Base-by-base conservation (phyloP, 208 protist genomes). In the Trypanosoma melophagium region DNA sequence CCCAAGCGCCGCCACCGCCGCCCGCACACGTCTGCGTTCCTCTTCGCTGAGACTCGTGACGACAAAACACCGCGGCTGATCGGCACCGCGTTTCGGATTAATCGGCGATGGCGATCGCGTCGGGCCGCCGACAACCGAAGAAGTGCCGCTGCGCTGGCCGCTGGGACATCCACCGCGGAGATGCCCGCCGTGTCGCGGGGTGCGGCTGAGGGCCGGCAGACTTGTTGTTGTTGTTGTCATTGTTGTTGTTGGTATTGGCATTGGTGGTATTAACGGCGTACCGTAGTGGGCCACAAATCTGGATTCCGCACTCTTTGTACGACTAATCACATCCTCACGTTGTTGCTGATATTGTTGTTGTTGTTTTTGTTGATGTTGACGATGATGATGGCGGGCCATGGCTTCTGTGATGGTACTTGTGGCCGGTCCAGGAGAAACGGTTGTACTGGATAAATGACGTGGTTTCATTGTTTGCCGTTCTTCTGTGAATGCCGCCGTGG, bases 51-150 rank as follows among this genome's bases (percentile, higher is more conserved):
- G 60, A 14, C 82, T 83, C 2, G 89, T 92, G 42, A 92, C 75
- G 66, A 93, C 67, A 68, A 95, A 95, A 60, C 78, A 74, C 17
- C 89, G 89, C 7, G 71, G 66, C 52, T 80, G 54, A n/a, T 52
- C 61, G 16, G 78, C 63, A 47, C 86, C 86, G 13, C 85, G 89
- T 62, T 83, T 87, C 8, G 89, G 89, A 62, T 95, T 87, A 14
- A 89, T 61, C n/a, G 89, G 89, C 14, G 86, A 92, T 14, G 89
- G 89, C 28, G 89, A 95, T 8, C 86, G 80, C 38, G 89, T 95
- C n/a, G 80, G 78, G 17, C 85, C 86, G 35, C 67, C 74, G 22
- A 69, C 80, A 19, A 82, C 71, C 12, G 81, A 86, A 25, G 81
- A 88, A 3, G 84, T 76, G 40, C 81, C 82, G 71, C 87, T 89